Base-by-base conservation (phyloP, 768 basidiomycete genomes). In the Mycena crocata region DNA sequence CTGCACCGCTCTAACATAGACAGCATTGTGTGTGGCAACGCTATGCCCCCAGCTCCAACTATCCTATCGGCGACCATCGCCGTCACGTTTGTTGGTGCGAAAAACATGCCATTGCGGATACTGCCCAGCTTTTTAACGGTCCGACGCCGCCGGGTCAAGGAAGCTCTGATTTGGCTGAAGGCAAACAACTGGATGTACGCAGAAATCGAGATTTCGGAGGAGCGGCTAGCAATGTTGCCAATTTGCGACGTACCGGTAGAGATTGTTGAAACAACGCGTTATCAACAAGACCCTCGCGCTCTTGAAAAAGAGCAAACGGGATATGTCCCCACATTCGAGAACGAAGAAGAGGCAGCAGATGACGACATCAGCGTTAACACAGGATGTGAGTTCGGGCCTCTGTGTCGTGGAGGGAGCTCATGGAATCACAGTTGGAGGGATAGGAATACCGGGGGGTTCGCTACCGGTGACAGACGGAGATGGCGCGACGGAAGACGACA, bases 111-210 rank as follows among this genome's bases (percentile, higher is more conserved):
- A 0, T 77, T 79, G 34, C 12, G 66, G 0, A 77, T 72, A 74
- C 32, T 85, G 31, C 61, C 46, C 0, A 24, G 21, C 1, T 76
- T 71, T 0, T 83, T 86, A 44, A 66, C 72, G 0, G 80, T 86
- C 0, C 68, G 79, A 0, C 48, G 81, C 1, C 5, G 68, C 0
- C 42, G 46, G 0, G 81, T 86, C 0, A 39, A 17, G 2, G 58
- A 68, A 1, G 82, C 81, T 2, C 57, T 85, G 2, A 2, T 0
- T 1, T 83, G 82, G 80, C 58, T 82, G 34, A 83, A 81, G 57
- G 55, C 28, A 1, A 68, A 83, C 61, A 84, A 84, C 59, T 54
- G 69, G 0, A 59, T 67, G 17, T 80, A 79, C 61, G 72, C 66
- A 0, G 40, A 77, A 37, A 74, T 82, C 14, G 57, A 70, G 1